Base-by-base conservation (phyloP, 1,284 basidiomycete genomes). In the Tylopilus sp. region DNA sequence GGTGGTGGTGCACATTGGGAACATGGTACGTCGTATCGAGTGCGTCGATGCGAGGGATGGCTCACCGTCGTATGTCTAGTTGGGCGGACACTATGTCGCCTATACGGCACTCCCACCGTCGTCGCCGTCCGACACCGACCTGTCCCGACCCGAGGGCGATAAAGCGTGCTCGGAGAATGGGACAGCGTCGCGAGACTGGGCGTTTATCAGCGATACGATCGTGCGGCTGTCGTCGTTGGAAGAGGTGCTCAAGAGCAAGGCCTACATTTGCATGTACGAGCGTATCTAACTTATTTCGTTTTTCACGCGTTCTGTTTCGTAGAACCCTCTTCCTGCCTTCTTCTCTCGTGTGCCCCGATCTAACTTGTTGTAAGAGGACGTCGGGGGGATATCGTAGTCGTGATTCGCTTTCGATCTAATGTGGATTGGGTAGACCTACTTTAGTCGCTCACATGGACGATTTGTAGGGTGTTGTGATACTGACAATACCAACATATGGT, bases 251-350 rank as follows among this genome's bases (percentile, higher is more conserved):
- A 87, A 86, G 66, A 86, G 88, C 52, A 94, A 91, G 68, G 94
- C 94, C 22, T 98, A 97, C 71, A 82, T 97, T 55, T 88, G 92
- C 69, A 89, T 92, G 83, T 93, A 92, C 67, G 90, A 93, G 74
- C 80, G 87, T 37, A 72, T 87, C 49, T 74, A 53, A 70, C 48
- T 64, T 65, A 61, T 47, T 35, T 40, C 11, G 20, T n/a, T 31
- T 20, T 8, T 25, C 2, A 7, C 20, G 22, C 37, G 37, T 24
- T 15, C n/a, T 43, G 7, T 20, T 5, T 36, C 9, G 35, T 36
- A 9, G 8, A 7, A 13, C n/a, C 7, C n/a, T 19, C n/a, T n/a
- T 19, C 1, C 11, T 20, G 8, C 15, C 10, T 8, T 20, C 6
- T 36, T 19, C 13, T 36, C n/a, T 36, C 35, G 19, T 36, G 19